phyloP scores from a whole-genome alignment of 2,329 filamentous ascomycete species.

The Epichloe sibirici region DNA sequence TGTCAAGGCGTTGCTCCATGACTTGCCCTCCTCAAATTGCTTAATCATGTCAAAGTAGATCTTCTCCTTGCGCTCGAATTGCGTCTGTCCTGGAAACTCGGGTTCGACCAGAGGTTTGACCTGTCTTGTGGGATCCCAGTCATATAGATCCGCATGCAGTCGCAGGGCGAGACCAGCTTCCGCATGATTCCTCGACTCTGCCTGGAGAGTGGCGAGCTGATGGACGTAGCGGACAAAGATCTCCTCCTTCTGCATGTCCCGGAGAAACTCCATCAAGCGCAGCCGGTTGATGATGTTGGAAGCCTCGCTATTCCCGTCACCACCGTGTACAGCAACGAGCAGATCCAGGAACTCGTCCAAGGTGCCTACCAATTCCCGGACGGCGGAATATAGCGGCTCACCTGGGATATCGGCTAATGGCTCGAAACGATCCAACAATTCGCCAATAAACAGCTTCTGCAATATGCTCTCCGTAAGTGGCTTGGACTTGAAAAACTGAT shows the following conservation, averaged over 20 bases:
- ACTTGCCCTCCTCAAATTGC: slow-evolving; percentile 85
- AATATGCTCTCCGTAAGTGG: slow-evolving; percentile 77
- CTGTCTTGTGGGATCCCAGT: slow-evolving; percentile 67
- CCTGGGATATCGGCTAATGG: slow-evolving; percentile 52
- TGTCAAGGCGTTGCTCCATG: slow-evolving; percentile 77
- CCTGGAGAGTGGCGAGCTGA: slow-evolving; percentile 71
- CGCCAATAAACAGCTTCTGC: slow-evolving; percentile 84
- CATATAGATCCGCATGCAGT: slow-evolving; percentile 83
- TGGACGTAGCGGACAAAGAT: slow-evolving; percentile 96
- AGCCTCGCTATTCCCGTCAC: slow-evolving; percentile 59
- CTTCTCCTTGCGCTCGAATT: slow-evolving; percentile 85
- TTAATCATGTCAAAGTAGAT: slow-evolving; percentile 94
- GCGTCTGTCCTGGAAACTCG: slow-evolving; percentile 66
- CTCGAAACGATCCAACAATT: slow-evolving; percentile 72
- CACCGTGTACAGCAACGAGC: slow-evolving; percentile 76
- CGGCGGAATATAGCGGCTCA: slow-evolving; percentile 62
- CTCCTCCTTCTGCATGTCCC: slow-evolving; percentile 93
- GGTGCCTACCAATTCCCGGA: slow-evolving; percentile 69
- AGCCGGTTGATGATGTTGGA: slow-evolving; percentile 79
- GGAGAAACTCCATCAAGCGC: slow-evolving; percentile 87
- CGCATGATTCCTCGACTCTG: slow-evolving; percentile 62
- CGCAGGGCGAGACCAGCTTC: slow-evolving; percentile 83
- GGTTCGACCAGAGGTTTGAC: slow-evolving; percentile 60
- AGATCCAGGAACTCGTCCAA: slow-evolving; percentile 87
- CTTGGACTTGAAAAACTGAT: slow-evolving; percentile 80